A percentile compares a stretch with the other conserved stretches of the same genome.
Evolutionary conservation across 2,329 filamentous ascomycete species (phyloP).

Genomic region (Aspergillus nomiae): DNA sequence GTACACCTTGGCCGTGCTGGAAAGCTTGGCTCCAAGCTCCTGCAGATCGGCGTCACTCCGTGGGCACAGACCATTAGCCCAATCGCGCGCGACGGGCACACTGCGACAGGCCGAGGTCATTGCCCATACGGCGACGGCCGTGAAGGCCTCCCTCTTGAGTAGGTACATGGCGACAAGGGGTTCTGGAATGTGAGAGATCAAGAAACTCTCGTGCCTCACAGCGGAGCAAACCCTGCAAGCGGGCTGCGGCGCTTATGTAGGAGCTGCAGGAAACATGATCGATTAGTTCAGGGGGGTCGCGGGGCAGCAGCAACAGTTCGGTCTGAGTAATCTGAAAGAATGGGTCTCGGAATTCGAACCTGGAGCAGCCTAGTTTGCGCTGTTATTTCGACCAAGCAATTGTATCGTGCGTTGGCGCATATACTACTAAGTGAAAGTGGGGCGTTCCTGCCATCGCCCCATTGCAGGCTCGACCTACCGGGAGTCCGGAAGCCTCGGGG

Average conservation of each 20-base stretch:
- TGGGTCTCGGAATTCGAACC: not conserved
- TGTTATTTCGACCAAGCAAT: not conserved
- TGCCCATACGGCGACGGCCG: constrained; percentile 30
- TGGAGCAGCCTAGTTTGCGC: not conserved
- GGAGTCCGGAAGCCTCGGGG: not conserved
- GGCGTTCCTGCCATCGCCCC: not conserved
- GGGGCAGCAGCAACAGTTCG: not conserved
- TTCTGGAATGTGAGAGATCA: not conserved
- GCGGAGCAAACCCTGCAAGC: too few relatives aligned
- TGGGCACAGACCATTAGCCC: not conserved
- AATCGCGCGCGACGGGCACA: not conserved
- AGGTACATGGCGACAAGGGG: constrained; percentile 2
- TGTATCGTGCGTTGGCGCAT: not conserved
- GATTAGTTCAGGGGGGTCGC: not conserved
- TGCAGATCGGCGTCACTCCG: constrained; percentile 18
- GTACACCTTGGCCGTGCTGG: constrained; percentile 45
- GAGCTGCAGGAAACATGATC: not conserved
- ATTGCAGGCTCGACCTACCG: not conserved
- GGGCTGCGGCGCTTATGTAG: not conserved
- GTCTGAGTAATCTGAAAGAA: not conserved
- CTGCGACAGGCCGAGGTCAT: constrained; percentile 10
- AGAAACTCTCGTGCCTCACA: not conserved
- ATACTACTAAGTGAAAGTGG: not conserved
- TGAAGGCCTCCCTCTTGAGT: constrained; percentile 18
- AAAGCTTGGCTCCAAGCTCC: constrained; percentile 31